Conservation (phyloP, 1,284 basidiomycete genomes). For the Thecaphora thlaspeos region DNA sequence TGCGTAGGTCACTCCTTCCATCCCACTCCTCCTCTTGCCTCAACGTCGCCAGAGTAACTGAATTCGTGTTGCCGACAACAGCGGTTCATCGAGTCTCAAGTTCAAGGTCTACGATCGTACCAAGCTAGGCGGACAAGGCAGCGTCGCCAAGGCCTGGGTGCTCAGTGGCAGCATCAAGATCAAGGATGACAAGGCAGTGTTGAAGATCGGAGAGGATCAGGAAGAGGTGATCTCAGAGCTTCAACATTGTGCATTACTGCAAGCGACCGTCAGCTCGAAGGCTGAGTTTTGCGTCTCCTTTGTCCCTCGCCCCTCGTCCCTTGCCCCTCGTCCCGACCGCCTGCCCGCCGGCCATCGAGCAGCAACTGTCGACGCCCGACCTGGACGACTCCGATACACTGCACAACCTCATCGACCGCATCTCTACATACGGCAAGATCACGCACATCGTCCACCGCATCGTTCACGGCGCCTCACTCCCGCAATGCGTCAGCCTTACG, state of each 20-base stretch:
- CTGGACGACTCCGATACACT: slow-evolving; percentile 1
- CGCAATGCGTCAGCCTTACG: slow-evolving; percentile 7
- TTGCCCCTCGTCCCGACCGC: background rate
- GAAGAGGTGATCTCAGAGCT: background rate
- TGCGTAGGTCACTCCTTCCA: slow-evolving; percentile 2
- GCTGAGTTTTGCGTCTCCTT: background rate
- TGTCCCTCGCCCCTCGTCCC: background rate
- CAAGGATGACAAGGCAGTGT: background rate
- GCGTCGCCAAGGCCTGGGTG: background rate
- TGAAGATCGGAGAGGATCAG: background rate
- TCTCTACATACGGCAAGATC: slow-evolving; percentile 1
- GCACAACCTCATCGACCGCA: background rate
- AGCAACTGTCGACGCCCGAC: background rate
- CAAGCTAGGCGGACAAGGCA: background rate
- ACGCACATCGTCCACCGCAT: slow-evolving; percentile 14
- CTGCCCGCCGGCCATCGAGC: background rate
- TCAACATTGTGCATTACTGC: no score
- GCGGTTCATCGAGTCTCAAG: slow-evolving; percentile 31
- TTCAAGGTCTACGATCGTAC: slow-evolving; percentile 15
- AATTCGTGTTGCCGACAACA: no score
- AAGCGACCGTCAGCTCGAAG: background rate
- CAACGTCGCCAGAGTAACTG: no score
- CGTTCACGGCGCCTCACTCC: slow-evolving; percentile 22
- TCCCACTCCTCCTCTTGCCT: no score
- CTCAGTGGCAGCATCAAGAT: slow-evolving; percentile 5